Evolutionary conservation across 2,329 filamentous ascomycete genomes (phyloP), one percentile per base, ranked within the genome.

Genomic region (Colletotrichum echinochloae): DNA sequence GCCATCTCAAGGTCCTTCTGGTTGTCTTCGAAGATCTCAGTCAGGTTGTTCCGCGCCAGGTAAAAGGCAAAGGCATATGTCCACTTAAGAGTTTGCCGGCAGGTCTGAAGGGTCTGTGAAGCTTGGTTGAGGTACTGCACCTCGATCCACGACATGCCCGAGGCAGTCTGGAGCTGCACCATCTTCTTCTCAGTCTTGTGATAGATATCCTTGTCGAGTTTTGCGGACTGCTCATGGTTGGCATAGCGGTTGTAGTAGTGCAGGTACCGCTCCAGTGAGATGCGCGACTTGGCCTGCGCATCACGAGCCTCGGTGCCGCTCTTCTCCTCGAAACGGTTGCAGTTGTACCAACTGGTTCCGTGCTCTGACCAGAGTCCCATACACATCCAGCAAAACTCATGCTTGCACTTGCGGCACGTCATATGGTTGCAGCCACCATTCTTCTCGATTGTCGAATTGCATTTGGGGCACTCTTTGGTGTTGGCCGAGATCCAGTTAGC

Each of bases 341-440:
- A 99, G 81, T 97, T 99, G 85, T 99, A 99, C 96, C 96, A 99
- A 82, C 94, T 97, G 4, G 95, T 99, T 73, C 96, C 96, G 79
- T 99, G 96, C 81, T 99, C 96, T 1, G 94, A 97, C 96, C 96
- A 99, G 0, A 97, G 85, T 0, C 96, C 96, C 96, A 99, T 99
- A 78, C 96, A 99, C 93, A 99, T 98, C 96, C 96, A 99, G 83
- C 96, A 99, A 78, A 99, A 98, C 78, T 98, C 95, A 78, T 98
- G 91, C 77, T 94, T 94, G 84, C 95, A 98, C 81, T 98, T 98
- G 66, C 95, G 87, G 79, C 95, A 98, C 0, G 95, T 98, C 95
- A 98, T 98, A 81, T 98, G 95, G 83, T 98, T 98, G 84, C 95
- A 98, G 4, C 95, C 95, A 62, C 95, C 95, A 74, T 99, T 99